Conservation (phyloP, 108 stramenopile species). For the Thalassiosira profunda region DNA sequence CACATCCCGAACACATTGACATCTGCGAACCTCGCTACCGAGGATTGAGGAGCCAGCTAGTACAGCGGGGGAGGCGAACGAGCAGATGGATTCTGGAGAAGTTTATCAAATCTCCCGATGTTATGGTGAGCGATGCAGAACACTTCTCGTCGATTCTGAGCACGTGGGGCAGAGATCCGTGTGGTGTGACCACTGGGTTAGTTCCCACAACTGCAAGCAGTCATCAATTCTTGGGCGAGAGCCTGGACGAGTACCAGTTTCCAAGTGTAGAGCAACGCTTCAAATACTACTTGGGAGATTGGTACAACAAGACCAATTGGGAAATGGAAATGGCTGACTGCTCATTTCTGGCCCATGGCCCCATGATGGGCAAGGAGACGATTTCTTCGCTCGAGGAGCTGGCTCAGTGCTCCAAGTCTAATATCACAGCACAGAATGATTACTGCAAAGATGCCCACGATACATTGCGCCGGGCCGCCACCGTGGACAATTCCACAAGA, state of each 20-base stretch:
- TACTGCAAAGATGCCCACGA: no score
- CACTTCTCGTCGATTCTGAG: slow-evolving; percentile 17
- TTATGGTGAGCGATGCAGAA: slow-evolving; percentile 40
- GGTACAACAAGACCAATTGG: slow-evolving; percentile 7
- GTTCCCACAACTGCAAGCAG: no score
- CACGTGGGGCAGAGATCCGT: neutral
- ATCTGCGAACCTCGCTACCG: slow-evolving; percentile 35
- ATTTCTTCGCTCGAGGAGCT: no score
- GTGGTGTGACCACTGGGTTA: no score
- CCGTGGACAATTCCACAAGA: no score
- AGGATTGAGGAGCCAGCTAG: slow-evolving; percentile 13
- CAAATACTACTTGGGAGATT: slow-evolving; percentile 10
- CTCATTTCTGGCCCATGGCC: no score
- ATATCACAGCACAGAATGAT: no score
- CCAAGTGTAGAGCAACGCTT: slow-evolving; percentile 4
- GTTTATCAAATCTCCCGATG: slow-evolving; percentile 45
- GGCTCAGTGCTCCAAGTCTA: no score
- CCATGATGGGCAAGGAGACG: no score
- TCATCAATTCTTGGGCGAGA: no score
- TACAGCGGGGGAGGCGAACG: slow-evolving; percentile 25
- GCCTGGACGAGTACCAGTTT: slow-evolving; percentile 1
- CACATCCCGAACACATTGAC: slow-evolving; percentile 48
- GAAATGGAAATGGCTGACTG: neutral
- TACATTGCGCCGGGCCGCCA: no score
- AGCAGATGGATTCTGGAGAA: slow-evolving; percentile 44